Evolutionary conservation across 2,329 filamentous ascomycete genomes (phyloP), one percentile per base, ranked within the genome.

Genomic region (Diaporthe destruens): DNA sequence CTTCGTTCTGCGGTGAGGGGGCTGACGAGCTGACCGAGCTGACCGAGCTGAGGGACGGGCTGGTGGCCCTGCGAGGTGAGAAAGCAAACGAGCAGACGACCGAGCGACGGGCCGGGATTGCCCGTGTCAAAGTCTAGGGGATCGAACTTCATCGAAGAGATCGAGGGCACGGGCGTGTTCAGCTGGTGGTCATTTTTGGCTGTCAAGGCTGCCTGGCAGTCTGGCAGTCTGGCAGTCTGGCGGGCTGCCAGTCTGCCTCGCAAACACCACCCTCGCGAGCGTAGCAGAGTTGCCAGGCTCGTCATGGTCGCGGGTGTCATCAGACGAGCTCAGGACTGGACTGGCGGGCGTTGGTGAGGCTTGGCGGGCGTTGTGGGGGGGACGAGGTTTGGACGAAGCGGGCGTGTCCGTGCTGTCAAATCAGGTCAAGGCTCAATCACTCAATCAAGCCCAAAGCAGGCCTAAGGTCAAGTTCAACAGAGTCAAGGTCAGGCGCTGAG

Each of bases 311-410:
- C 59, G 44, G 23, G 59, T 14, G 20, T 8, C 11, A 49, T 65
- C 59, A 51, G 59, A 65, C 44, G 59, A 65, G 18, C 59, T 36
- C 29, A 18, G 29, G 7, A 8, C 36, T 42, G n/a, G n/a, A n/a
- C n/a, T n/a, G 56, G 23, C 47, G 18, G 39, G 23, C 39, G 9
- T 32, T 18, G 34, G n/a, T n/a, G n/a, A n/a, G n/a, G n/a, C n/a
- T n/a, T n/a, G 56, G 23, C 47, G 18, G 39, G 23, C 39, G 9
- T 32, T 18, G 34, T 18, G 34, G 34, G 11, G 34, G 34, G 39
- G 14, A 18, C 16, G 42, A 65, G 59, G 59, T 65, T 65, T 65
- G 59, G 59, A 65, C 44, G 59, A 49, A 29, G 42, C 59, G 59
- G 42, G 25, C 42, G 44, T 34, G 59, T 49, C 59, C 57, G 57